These are phyloP conservation scores for Pulveroboletus sp. DNA, from an alignment of 768 basidiomycete genomes.

Conservation along the genomic window DNA sequence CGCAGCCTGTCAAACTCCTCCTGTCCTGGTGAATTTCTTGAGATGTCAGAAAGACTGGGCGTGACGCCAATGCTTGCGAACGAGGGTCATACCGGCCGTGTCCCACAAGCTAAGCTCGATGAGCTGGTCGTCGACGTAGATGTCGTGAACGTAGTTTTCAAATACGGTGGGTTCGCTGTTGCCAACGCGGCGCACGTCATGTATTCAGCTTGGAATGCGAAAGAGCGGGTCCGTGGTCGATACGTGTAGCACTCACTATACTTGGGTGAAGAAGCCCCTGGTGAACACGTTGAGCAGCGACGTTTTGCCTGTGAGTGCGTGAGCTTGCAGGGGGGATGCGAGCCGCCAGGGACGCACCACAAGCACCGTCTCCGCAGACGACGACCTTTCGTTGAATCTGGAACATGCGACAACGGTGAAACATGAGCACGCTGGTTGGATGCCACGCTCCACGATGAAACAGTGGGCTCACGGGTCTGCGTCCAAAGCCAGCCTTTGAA, in stretches of 20 bases:
- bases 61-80: not conserved
- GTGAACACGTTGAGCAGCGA: conserved; percentile 86
- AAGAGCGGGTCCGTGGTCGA: not conserved
- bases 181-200: not conserved
- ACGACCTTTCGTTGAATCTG: conserved; percentile 64
- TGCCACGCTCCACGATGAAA: conserved; percentile 2
- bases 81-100: conserved; percentile 68
- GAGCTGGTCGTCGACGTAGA: conserved; percentile 78
- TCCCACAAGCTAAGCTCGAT: conserved; percentile 97
- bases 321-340: conserved; percentile 6
- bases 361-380: conserved; percentile 96
- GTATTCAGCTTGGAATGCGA: not conserved
- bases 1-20: conserved; percentile 94
- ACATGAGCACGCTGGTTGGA: conserved; percentile 13
- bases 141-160: conserved; percentile 93
- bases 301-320: conserved; percentile 58
- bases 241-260: conserved; percentile 60
- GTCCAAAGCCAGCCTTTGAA: conserved; percentile 51
- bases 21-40: conserved; percentile 58
- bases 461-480: conserved; percentile 28
- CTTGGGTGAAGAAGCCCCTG: conserved; percentile 89
- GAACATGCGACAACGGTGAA: conserved; percentile 15
- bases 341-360: conserved; percentile 46
- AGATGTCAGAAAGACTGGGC: conserved; percentile 28
- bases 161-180: conserved; percentile 94